Percentiles rank a stretch among this genome's conserved stretches.
phyloP scores from a whole-genome alignment of 2,329 filamentous ascomycete genomes.

The Aspergillus sp. region DNA sequence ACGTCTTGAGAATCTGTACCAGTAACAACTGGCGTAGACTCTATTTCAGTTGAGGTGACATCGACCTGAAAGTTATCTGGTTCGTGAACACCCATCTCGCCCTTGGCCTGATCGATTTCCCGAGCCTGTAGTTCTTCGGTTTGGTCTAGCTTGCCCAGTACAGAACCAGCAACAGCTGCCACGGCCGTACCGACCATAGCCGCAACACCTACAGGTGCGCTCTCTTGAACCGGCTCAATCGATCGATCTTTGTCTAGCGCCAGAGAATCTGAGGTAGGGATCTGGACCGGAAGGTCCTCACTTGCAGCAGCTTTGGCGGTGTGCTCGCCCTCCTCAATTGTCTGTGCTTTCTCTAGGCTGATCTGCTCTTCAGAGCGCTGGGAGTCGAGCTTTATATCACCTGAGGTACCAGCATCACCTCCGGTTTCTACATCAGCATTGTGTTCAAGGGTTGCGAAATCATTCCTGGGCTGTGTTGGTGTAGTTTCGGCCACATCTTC shows the following conservation, averaged over 20 bases:
- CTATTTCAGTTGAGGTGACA: neutral
- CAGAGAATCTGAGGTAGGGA: neutral
- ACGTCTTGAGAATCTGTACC: neutral
- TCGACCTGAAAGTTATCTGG: too few species aligned
- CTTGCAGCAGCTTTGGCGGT: neutral
- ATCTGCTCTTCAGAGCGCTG: constrained; percentile 8
- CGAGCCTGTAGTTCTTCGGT: neutral
- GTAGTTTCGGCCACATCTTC: constrained; percentile 17
- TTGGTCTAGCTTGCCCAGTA: constrained; percentile 2
- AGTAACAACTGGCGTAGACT: neutral
- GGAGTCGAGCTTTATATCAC: neutral
- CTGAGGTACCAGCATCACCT: constrained; percentile 16
- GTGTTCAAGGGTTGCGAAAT: neutral
- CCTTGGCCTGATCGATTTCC: neutral
- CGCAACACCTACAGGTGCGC: constrained; percentile 13
- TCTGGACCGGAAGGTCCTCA: constrained; percentile 5
- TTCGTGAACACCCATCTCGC: neutral
- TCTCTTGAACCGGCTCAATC: neutral
- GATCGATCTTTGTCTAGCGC: constrained; percentile 1
- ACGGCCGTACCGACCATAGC: constrained; percentile 25
- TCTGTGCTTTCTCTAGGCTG: neutral
- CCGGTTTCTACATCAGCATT: constrained; percentile 11
- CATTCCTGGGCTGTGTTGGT: constrained; percentile 12
- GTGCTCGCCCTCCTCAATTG: constrained; percentile 6
- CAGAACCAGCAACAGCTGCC: constrained; percentile 11